A percentile compares a stretch with the other conserved stretches of the same genome.
Evolutionary conservation across 129 eudicot species (phyloP).

Genomic region (Tanacetum coccineum): DNA sequence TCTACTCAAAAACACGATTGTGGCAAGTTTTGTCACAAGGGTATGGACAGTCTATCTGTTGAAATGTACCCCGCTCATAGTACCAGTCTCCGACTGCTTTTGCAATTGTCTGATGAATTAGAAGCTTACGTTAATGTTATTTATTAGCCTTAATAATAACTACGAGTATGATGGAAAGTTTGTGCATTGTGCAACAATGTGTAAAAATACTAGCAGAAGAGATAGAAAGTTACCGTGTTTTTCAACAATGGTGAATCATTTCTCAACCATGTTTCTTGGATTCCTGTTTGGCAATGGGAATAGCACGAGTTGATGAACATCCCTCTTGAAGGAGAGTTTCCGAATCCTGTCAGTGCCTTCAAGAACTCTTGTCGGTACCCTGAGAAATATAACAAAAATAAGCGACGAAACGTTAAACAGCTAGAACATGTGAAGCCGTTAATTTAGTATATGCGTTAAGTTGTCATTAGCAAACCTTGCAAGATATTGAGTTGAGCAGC

Average conservation of each 20-base stretch:
- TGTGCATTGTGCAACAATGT: background rate
- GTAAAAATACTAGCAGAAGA: background rate
- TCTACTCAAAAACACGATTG: constrained; percentile 35
- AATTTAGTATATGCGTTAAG: background rate
- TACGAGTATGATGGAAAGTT: background rate
- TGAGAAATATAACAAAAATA: constrained; percentile 23
- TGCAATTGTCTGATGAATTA: constrained; percentile 31
- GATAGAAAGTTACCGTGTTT: constrained; percentile 44
- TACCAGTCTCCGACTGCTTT: constrained; percentile 47
- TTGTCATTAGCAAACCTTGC: constrained; percentile 26
- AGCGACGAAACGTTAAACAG: background rate
- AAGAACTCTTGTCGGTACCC: constrained; percentile 65
- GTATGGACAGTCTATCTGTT: constrained; percentile 34
- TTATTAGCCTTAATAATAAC: background rate
- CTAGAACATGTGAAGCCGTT: background rate
- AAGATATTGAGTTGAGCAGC: constrained; percentile 34
- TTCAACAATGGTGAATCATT: constrained; percentile 60
- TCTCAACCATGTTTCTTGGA: constrained; percentile 87
- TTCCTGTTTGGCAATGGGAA: constrained; percentile 89
- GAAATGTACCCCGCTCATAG: constrained; percentile 24
- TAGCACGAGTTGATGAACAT: constrained; percentile 84
- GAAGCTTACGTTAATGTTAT: background rate
- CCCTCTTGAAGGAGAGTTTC: constrained; percentile 64
- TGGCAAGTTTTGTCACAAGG: constrained; percentile 39
- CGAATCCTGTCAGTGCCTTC: constrained; percentile 45